Evolutionary conservation across 345 rosid species (phyloP).

Genomic region (Syzygium jambos): DNA sequence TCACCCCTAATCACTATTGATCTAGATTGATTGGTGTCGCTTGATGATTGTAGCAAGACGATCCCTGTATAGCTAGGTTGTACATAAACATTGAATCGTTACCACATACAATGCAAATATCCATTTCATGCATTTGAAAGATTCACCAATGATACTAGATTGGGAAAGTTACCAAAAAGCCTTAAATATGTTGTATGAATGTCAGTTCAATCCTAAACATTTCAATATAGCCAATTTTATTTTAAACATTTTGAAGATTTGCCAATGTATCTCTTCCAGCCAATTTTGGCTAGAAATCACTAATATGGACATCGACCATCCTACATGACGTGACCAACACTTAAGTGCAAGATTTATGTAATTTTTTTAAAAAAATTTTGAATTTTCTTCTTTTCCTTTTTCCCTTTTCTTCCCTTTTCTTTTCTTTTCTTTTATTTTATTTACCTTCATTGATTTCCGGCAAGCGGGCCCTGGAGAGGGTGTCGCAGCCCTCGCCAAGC

Average conservation of each 20-base stretch:
- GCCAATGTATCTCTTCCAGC: rapidly evolving
- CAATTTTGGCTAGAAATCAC: background rate
- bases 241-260: background rate
- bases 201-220: background rate
- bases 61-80: background rate
- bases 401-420: rapidly evolving
- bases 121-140: background rate
- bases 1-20: no score
- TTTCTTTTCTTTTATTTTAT: background rate
- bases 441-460: background rate
- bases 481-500: background rate
- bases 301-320: rapidly evolving
- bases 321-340: rapidly evolving
- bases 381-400: background rate
- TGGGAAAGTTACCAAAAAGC: background rate
- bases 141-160: background rate
- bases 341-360: rapidly evolving
- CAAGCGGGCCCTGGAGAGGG: background rate
- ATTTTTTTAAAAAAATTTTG: no score
- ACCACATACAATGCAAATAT: background rate
- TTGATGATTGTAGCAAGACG: background rate
- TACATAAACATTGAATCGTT: background rate
- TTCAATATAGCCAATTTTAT: background rate
- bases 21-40: background rate
- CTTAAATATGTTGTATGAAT: background rate